These are phyloP conservation scores for Glebionis coronaria DNA, from an alignment of 129 eudicot genomes.

Conservation along the genomic window DNA sequence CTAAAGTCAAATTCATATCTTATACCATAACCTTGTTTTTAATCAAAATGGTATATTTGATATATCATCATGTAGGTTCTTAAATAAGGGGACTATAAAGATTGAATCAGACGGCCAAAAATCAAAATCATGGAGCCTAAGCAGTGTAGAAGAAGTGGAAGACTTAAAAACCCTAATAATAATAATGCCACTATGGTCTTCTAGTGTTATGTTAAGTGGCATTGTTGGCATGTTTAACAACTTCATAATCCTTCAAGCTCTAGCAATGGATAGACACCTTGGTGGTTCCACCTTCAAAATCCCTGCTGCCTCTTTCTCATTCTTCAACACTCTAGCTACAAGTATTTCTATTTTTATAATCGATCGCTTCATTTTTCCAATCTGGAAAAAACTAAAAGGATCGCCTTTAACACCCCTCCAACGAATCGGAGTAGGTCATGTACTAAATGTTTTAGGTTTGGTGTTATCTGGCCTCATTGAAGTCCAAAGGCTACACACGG, in stretches of 20 bases:
- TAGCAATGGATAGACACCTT: constrained; percentile 41
- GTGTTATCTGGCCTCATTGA: constrained; percentile 32
- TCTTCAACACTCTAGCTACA: constrained; percentile 24
- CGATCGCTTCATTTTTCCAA: constrained; percentile 32
- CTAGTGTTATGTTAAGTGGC: constrained; percentile 31
- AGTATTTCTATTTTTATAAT: constrained; percentile 24
- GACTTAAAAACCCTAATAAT: constrained; percentile 52
- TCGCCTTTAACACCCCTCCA: constrained; percentile 37
- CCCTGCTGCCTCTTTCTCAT: constrained; percentile 39
- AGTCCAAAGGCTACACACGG: constrained; percentile 20
- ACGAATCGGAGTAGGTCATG: constrained; percentile 38
- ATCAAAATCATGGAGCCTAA: constrained; percentile 49
- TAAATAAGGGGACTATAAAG: constrained; percentile 53
- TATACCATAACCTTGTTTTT: neutral
- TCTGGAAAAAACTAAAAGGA: constrained; percentile 31
- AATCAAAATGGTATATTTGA: neutral
- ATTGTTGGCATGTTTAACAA: constrained; percentile 25
- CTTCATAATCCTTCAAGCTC: constrained; percentile 40
- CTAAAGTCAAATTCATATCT: neutral
- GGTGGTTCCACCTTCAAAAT: constrained; percentile 35
- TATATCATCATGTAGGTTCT: constrained; percentile 30
- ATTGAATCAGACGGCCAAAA: constrained; percentile 27
- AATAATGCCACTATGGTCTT: constrained; percentile 51
- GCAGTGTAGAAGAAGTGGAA: constrained; percentile 73
- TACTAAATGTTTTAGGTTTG: constrained; percentile 27